A percentile compares a stretch with the other conserved stretches of the same genome.
Evolutionary conservation across 2,329 filamentous ascomycete genomes (phyloP).

Genomic region (Cryphonectria carpinicola): DNA sequence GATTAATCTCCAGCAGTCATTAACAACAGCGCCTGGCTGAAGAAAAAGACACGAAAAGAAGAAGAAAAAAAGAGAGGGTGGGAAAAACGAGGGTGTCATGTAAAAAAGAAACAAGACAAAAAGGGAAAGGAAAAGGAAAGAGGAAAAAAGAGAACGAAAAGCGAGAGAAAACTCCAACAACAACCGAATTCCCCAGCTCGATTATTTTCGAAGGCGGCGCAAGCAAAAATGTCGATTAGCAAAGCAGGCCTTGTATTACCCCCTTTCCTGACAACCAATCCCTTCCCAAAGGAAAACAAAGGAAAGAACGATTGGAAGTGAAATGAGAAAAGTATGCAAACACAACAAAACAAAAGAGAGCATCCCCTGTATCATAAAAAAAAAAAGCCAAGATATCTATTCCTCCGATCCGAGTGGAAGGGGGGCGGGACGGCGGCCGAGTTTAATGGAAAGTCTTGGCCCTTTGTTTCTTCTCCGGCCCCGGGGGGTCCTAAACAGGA

Average conservation of each 20-base stretch:
- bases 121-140: not conserved
- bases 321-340: not conserved
- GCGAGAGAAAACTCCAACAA: no score
- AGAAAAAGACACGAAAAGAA: not conserved
- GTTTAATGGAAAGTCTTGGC: not conserved
- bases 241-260: constrained; percentile 10
- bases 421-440: not conserved
- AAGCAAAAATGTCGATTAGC: not conserved
- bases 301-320: not conserved
- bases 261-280: not conserved
- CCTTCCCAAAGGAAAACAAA: not conserved
- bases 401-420: not conserved
- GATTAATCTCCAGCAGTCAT: constrained; percentile 7
- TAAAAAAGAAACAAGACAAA: constrained; percentile 7
- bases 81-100: not conserved
- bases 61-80: not conserved
- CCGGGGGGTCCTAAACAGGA: not conserved
- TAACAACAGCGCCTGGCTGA: constrained; percentile 14
- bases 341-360: not conserved
- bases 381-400: not conserved
- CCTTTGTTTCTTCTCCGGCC: not conserved
- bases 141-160: not conserved
- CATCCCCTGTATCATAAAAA: not conserved
- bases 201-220: not conserved
- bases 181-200: not conserved